Evolutionary conservation across 2,329 filamentous ascomycete species (phyloP).

Genomic region (Paramyrothecium sp.): DNA sequence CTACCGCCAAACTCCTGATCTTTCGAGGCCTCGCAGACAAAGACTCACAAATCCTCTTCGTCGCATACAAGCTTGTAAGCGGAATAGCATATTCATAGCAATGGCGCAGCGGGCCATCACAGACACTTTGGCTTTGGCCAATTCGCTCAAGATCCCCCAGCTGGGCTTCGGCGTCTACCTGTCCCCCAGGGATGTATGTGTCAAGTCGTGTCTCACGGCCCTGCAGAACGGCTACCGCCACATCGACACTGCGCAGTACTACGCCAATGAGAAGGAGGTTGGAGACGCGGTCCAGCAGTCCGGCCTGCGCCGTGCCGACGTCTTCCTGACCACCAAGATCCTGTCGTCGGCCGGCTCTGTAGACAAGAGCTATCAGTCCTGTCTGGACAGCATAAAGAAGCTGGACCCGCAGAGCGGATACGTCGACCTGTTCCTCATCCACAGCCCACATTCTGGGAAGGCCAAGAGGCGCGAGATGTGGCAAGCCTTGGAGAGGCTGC

Average conservation of each 20-base stretch:
- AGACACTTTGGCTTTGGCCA: conserved; percentile 19
- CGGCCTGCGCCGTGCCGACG: conserved; percentile 41
- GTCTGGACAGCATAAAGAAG: conserved; percentile 61
- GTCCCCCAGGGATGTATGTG: conserved; percentile 51
- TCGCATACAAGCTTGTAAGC: background rate
- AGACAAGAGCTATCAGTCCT: conserved; percentile 58
- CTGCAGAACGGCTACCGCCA: conserved; percentile 54
- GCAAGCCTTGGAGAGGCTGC: conserved; percentile 61
- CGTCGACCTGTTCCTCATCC: conserved; percentile 69
- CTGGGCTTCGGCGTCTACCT: conserved; percentile 72
- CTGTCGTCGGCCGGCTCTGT: conserved; percentile 37
- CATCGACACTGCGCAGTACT: conserved; percentile 45
- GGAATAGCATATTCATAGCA: background rate
- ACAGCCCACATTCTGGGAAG: conserved; percentile 57
- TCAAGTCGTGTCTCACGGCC: conserved; percentile 54
- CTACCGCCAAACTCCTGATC: too few species aligned
- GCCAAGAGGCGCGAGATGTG: conserved; percentile 61
- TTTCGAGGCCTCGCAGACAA: too few species aligned
- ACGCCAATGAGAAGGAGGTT: conserved; percentile 41
- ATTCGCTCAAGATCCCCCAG: conserved; percentile 48
- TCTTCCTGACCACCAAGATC: conserved; percentile 58
- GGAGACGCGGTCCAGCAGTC: conserved; percentile 45
- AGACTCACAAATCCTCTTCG: too few species aligned
- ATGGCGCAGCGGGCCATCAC: conserved; percentile 12
- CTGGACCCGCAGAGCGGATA: conserved; percentile 56